phyloP scores from a whole-genome alignment of 257 asterid genomes.

The Rubia yunnanensis region DNA sequence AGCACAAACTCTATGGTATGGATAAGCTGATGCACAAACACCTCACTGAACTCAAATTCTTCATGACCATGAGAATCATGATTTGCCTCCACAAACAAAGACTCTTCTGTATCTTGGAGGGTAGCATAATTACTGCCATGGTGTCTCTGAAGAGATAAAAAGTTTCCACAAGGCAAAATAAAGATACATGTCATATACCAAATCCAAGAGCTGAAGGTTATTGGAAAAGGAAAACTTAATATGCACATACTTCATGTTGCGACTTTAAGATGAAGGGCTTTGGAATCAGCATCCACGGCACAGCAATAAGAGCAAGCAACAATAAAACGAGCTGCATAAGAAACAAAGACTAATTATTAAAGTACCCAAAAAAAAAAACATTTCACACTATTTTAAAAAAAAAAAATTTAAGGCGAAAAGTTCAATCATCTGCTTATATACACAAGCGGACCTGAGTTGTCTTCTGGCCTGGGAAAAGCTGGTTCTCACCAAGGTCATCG shows the following conservation, averaged over 20 bases:
- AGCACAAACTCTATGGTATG: constrained; percentile 99
- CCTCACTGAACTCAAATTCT: constrained; percentile 95
- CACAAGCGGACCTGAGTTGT: constrained; percentile 49
- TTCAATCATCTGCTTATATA: background rate
- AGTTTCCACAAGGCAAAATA: constrained; percentile 1
- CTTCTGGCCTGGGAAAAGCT: constrained; percentile 92
- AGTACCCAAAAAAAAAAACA: background rate
- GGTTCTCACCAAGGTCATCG: constrained; percentile 87
- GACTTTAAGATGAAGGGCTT: constrained; percentile 78
- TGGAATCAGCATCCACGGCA: constrained; percentile 99
- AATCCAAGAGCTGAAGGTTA: constrained; percentile 6
- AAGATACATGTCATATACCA: constrained; percentile 1
- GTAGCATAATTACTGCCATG: constrained; percentile 73
- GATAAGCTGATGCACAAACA: constrained; percentile 92
- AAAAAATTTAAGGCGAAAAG: background rate
- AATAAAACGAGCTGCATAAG: constrained; percentile 59
- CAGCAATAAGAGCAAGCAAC: constrained; percentile 68
- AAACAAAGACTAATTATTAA: constrained; percentile 13
- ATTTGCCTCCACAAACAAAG: constrained; percentile 59
- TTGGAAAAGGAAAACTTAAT: constrained; percentile 4
- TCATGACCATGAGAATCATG: constrained; percentile 78
- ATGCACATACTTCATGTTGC: constrained; percentile 59
- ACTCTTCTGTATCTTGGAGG: constrained; percentile 66
- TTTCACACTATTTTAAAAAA: background rate
- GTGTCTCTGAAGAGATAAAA: constrained; percentile 59